Conservation (phyloP, 1,284 basidiomycete genomes). For the Fomitopsis schrenkii region DNA sequence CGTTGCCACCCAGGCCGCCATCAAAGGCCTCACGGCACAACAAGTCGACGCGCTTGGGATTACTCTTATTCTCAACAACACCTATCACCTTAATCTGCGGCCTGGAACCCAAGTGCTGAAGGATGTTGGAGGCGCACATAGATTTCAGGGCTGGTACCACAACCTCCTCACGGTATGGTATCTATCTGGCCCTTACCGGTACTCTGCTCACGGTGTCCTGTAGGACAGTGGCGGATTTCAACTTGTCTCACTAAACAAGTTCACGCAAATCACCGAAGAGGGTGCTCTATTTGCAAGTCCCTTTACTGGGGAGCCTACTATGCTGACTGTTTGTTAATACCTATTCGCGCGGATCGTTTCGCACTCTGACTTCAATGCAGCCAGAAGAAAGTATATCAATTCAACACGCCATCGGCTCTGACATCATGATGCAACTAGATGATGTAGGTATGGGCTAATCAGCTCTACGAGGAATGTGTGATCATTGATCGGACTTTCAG, state of each 20-base stretch:
- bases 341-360: neutral
- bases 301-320: conserved; percentile 78
- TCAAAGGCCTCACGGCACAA: conserved; percentile 81
- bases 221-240: conserved; percentile 87
- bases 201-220: conserved; percentile 4
- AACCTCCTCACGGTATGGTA: conserved; percentile 70
- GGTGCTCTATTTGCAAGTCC: conserved; percentile 81
- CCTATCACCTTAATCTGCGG: conserved; percentile 79
- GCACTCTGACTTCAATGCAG: conserved; percentile 30
- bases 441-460: conserved; percentile 65
- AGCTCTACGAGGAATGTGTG: too few species aligned
- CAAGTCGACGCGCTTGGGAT: conserved; percentile 79
- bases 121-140: conserved; percentile 75
- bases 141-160: conserved; percentile 79
- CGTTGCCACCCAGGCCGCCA: conserved; percentile 83
- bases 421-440: conserved; percentile 90
- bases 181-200: neutral
- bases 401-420: conserved; percentile 82
- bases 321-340: conserved; percentile 66
- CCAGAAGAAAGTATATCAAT: conserved; percentile 85
- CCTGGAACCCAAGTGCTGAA: conserved; percentile 72
- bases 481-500: too few species aligned
- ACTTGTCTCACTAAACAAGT: conserved; percentile 79
- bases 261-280: conserved; percentile 81
- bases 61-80: conserved; percentile 80